phyloP scores from a whole-genome alignment of 2,329 filamentous ascomycete genomes.

The Pseudogymnoascus sp. region DNA sequence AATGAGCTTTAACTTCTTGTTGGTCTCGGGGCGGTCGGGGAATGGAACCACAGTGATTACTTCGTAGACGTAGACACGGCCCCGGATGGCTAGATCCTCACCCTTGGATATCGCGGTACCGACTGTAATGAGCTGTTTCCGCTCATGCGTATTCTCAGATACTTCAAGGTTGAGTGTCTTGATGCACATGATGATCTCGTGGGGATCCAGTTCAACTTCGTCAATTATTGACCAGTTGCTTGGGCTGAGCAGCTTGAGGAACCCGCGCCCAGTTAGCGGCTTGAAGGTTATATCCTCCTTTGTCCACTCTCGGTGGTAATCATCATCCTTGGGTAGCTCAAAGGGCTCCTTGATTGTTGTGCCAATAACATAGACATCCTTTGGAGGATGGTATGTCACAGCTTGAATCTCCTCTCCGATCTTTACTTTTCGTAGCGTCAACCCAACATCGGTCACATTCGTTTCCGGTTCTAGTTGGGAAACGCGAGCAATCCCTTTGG shows the following conservation, averaged over 20 bases:
- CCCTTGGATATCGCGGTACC: constrained; percentile 82
- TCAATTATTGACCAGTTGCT: constrained; percentile 73
- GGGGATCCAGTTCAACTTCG: constrained; percentile 61
- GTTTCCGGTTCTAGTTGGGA: constrained; percentile 61
- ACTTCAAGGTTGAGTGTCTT: constrained; percentile 79
- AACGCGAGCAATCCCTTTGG: constrained; percentile 62
- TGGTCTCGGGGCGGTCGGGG: constrained; percentile 75
- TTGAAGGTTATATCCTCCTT: constrained; percentile 55
- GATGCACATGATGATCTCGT: constrained; percentile 72
- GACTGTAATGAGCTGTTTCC: constrained; percentile 71
- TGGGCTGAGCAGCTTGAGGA: constrained; percentile 71
- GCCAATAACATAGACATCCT: constrained; percentile 67
- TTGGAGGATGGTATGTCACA: constrained; percentile 68
- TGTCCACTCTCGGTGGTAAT: constrained; percentile 70
- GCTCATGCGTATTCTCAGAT: constrained; percentile 83
- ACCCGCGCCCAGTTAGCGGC: constrained; percentile 63
- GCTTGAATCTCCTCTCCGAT: constrained; percentile 63
- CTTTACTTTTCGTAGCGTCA: constrained; percentile 64
- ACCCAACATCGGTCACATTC: constrained; percentile 65
- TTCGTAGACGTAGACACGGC: constrained; percentile 83
- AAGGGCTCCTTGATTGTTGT: constrained; percentile 64
- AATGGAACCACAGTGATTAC: constrained; percentile 87
- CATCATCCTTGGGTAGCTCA: constrained; percentile 77
- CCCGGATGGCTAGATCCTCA: constrained; percentile 80
- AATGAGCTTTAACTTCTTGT: constrained; percentile 75